Percentiles rank a stretch among this genome's conserved stretches.
Evolutionary conservation across 2,329 filamentous ascomycete species (phyloP).

Genomic region (Penicillium freii): DNA sequence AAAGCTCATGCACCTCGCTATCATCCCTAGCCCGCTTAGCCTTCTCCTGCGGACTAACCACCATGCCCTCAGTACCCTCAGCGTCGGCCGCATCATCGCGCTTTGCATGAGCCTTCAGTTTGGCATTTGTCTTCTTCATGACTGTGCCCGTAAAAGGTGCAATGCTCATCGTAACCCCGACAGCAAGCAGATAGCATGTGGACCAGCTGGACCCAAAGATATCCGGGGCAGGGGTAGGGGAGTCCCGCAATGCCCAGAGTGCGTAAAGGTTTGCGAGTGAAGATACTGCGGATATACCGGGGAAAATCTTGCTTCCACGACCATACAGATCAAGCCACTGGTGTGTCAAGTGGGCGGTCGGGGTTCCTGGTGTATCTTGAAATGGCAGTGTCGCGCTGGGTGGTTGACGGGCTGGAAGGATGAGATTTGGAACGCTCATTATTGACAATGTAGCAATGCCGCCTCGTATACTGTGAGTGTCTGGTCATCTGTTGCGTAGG

Average conservation of each 20-base stretch:
- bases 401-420: constrained; percentile 18
- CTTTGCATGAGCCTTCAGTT: constrained; percentile 25
- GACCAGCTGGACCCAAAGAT: constrained; percentile 12
- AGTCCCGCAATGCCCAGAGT: constrained; percentile 22
- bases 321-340: constrained; percentile 38
- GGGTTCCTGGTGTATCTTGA: constrained; percentile 16
- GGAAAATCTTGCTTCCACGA: constrained; percentile 54
- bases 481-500: neutral
- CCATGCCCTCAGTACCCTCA: constrained; percentile 23
- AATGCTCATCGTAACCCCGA: constrained; percentile 23
- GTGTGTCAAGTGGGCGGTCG: constrained; percentile 27
- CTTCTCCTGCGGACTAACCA: constrained; percentile 19
- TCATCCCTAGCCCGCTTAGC: constrained; percentile 21
- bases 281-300: constrained; percentile 54
- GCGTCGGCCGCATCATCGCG: constrained; percentile 23
- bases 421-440: constrained; percentile 22
- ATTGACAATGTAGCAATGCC: constrained; percentile 27
- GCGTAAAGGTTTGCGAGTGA: constrained; percentile 51
- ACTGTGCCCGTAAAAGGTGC: constrained; percentile 28
- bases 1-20: constrained; percentile 15
- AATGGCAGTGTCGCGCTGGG: constrained; percentile 2
- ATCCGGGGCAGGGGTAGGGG: constrained; percentile 7
- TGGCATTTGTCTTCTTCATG: constrained; percentile 30
- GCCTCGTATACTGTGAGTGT: constrained; percentile 15
- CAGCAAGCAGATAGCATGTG: constrained; percentile 25